Evolutionary conservation across 768 basidiomycete genomes (phyloP).

Genomic region (Rhizopogon salebrosus): DNA sequence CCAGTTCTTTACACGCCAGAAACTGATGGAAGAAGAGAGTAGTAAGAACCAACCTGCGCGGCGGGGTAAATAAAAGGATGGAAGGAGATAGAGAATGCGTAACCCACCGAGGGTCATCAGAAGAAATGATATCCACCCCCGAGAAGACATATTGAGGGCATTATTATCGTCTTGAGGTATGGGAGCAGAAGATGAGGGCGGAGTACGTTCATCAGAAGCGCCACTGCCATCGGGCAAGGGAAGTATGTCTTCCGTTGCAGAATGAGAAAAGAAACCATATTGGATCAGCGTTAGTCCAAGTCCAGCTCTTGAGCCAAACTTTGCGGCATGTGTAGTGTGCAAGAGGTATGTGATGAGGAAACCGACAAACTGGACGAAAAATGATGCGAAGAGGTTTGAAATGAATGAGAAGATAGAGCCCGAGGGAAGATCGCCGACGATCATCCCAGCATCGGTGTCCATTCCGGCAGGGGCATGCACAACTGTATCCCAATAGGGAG

Average conservation of each 20-base stretch:
- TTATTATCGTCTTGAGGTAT: conserved; percentile 7
- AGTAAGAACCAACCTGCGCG: conserved; percentile 85
- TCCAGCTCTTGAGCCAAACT: conserved; percentile 89
- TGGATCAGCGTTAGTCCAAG: conserved; percentile 95
- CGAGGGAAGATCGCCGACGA: conserved; percentile 88
- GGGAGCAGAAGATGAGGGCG: conserved; percentile 17
- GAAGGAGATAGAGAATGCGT: neutral
- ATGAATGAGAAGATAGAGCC: conserved; percentile 73
- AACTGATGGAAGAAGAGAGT: conserved; percentile 76
- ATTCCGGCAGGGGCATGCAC: conserved; percentile 69
- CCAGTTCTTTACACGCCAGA: conserved; percentile 83
- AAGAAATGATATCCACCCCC: conserved; percentile 87
- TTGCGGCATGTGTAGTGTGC: conserved; percentile 87
- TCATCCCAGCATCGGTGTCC: conserved; percentile 55
- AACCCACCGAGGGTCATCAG: conserved; percentile 79
- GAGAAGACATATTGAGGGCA: conserved; percentile 42
- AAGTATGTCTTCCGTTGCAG: conserved; percentile 26
- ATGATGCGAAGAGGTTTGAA: conserved; percentile 78
- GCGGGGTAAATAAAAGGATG: neutral
- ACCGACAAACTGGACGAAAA: conserved; percentile 96
- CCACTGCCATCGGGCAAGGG: conserved; percentile 13
- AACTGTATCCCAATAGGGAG: conserved; percentile 96
- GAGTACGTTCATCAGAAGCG: conserved; percentile 15
- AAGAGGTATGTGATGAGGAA: conserved; percentile 91
- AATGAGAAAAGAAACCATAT: conserved; percentile 74